These are phyloP conservation scores for Sporothrix curviconia DNA, from an alignment of 2,329 filamentous ascomycete genomes.

Conservation along the genomic window DNA sequence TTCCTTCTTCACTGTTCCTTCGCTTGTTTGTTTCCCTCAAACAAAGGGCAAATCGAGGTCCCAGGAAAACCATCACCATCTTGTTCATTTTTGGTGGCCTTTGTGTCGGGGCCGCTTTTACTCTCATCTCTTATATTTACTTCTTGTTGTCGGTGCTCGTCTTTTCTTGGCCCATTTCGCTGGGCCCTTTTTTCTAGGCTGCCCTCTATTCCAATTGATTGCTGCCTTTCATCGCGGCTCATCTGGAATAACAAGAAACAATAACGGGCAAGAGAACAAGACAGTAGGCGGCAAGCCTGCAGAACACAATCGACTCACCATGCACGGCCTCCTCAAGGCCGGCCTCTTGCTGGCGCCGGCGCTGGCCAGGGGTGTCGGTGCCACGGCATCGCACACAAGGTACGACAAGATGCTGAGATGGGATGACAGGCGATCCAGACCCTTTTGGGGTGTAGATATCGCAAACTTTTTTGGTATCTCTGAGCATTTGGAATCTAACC, in stretches of 20 bases:
- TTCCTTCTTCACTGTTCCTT: not conserved
- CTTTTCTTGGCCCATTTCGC: not conserved
- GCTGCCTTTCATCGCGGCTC: not conserved
- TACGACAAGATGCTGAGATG: constrained; percentile 10
- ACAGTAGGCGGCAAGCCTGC: not conserved
- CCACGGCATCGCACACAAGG: constrained; percentile 13
- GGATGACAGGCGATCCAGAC: not conserved
- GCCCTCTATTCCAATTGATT: not conserved
- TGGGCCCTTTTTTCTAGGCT: not conserved
- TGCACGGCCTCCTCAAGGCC: constrained; percentile 31
- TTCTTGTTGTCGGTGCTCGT: not conserved
- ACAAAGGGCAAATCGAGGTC: too few relatives aligned
- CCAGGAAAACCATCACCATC: too few relatives aligned
- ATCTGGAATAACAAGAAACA: not conserved
- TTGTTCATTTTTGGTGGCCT: too few relatives aligned
- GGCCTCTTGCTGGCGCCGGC: constrained; percentile 31
- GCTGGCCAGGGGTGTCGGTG: constrained; percentile 27
- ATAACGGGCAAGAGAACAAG: not conserved
- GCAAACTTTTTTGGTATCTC: too few relatives aligned
- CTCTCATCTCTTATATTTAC: too few relatives aligned
- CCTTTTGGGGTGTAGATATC: too few relatives aligned
- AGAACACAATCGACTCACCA: constrained; percentile 15
- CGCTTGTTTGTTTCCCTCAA: not conserved
- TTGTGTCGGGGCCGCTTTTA: too few relatives aligned
- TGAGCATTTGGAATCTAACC: not conserved